Base-by-base conservation (phyloP, 805 yeast species). In the Saturnispora diversa region DNA sequence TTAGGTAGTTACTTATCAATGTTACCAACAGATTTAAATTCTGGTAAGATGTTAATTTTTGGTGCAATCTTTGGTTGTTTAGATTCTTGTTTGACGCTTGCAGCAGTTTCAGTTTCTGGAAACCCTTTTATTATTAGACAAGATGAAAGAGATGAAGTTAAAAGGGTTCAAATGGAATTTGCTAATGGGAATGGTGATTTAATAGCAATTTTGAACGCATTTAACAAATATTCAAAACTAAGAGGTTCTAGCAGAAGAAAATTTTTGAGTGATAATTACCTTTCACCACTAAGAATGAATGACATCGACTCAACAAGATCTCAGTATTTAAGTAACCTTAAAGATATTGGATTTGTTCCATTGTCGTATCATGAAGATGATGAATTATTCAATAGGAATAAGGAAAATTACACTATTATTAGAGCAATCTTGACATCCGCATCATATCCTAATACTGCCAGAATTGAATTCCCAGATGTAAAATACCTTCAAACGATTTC, bases 41-140 rank as follows among this genome's bases (percentile, higher is more conserved):
- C 86, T 35, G 96, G 95, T 7, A 90, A 90, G 52, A 60, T 88
- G 39, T 63, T 90, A 26, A 75, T 88, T 13, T 73, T 77, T 45
- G 87, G 95, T 1, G 76, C 90, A 31, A 70, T 88, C 5, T 84
- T 90, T 57, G 92, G 92, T 0, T 81, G 92, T 52, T 62, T 88
- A 6, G 88, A 84, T 20, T 63, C 72, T 15, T 80, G 88, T 44
- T 65, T 87, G n/a, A 75, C 92, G 1, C 63, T 85, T n/a, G 90
- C 94, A 0, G 76, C 95, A 0, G 68, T 86, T 2, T 62, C 82
- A 30, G 74, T 87, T 12, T 69, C 79, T 9, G 88, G 92, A 2
- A 66, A 75, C 21, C 95, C 95, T 2, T 84, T 88, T 55, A 57
- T 75, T 20, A 71, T 72, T 33, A 75, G 74, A 29, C 60, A 41